A percentile compares a stretch with the other conserved stretches of the same genome.
These are phyloP conservation scores for Besnoitia besnoiti DNA, from an alignment of 169 alveolate species.

Conservation along the genomic window DNA sequence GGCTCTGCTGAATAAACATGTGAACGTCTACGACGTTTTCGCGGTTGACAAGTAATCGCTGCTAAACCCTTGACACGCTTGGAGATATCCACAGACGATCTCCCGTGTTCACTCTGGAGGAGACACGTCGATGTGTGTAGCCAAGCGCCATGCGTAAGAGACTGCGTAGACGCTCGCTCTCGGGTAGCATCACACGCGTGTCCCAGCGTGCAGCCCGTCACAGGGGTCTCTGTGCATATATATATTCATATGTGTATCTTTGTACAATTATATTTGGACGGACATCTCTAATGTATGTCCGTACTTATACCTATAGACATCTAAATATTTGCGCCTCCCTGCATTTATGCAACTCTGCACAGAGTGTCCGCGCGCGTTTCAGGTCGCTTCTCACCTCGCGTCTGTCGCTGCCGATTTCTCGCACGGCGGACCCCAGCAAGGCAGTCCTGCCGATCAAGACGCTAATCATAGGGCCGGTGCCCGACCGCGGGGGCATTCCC, in stretches of 20 bases:
- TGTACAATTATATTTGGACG: background rate
- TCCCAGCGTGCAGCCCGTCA: background rate
- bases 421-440: background rate
- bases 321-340: background rate
- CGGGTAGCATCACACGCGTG: no score
- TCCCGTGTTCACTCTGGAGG: no score
- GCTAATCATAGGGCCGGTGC: slow-evolving; percentile 5
- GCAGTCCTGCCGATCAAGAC: background rate
- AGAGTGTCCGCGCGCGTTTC: background rate
- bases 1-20: background rate
- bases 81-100: no score
- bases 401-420: background rate
- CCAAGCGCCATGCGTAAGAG: no score
- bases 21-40: background rate
- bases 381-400: background rate
- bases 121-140: no score
- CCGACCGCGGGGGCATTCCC: slow-evolving; percentile 17
- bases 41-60: background rate
- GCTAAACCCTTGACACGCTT: no score
- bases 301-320: background rate
- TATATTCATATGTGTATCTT: background rate
- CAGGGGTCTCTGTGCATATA: background rate
- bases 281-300: no score
- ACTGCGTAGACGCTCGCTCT: no score
- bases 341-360: background rate